phyloP scores from a whole-genome alignment of 169 alveolate genomes.

The Plasmodium gonderi region DNA sequence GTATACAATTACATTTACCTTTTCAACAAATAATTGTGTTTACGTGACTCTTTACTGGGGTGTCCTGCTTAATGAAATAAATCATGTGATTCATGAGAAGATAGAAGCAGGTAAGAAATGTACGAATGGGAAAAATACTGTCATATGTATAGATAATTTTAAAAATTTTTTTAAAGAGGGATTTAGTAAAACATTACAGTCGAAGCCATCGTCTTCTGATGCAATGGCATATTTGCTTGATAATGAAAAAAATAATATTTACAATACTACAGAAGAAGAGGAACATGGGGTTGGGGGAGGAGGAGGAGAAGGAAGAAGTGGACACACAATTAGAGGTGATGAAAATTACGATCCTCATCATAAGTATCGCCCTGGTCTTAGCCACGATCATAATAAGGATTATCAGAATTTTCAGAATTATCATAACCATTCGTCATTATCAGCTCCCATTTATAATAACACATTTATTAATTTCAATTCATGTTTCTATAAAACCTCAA shows the following conservation, averaged over 20 bases:
- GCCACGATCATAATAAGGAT: too few species aligned
- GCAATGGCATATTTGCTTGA: constrained; percentile 25
- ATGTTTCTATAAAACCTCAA: constrained; percentile 25
- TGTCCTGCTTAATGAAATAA: constrained; percentile 29
- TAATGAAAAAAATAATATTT: constrained; percentile 3
- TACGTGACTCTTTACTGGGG: constrained; percentile 35
- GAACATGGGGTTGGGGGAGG: not conserved
- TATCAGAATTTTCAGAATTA: too few species aligned
- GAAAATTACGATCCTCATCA: not conserved
- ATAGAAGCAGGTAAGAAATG: not conserved
- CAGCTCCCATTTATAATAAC: not conserved
- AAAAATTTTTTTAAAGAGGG: constrained; percentile 46
- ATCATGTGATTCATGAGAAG: constrained; percentile 14
- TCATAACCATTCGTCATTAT: too few species aligned
- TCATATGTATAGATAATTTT: constrained; percentile 54
- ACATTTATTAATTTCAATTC: constrained; percentile 12
- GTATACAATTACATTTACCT: constrained; percentile 19
- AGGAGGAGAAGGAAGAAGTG: too few species aligned
- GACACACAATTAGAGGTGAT: not conserved
- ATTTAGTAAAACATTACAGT: constrained; percentile 15
- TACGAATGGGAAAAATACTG: constrained; percentile 12
- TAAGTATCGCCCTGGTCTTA: not conserved
- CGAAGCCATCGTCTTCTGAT: constrained; percentile 4
- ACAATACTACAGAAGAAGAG: not conserved
- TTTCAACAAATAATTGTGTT: constrained; percentile 10